These are phyloP conservation scores for Penicillium bialowiezense DNA, from an alignment of 495 filamentous ascomycete species.

Conservation along the genomic window DNA sequence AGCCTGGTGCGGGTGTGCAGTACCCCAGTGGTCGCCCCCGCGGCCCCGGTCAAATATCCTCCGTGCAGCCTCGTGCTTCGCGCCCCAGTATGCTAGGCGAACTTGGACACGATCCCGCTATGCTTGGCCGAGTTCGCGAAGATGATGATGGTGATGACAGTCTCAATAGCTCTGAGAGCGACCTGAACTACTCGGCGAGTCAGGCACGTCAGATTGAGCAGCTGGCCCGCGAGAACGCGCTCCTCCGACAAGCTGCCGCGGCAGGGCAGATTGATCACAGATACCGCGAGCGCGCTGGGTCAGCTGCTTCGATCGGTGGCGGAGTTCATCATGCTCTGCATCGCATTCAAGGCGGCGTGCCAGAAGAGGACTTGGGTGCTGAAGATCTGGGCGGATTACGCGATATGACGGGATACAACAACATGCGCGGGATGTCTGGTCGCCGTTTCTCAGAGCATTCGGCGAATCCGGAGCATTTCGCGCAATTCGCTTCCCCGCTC, in stretches of 20 bases:
- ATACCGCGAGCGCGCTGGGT: constrained; percentile 60
- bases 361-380: constrained; percentile 69
- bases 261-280: constrained; percentile 58
- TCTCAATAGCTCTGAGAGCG: constrained; percentile 61
- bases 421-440: constrained; percentile 40
- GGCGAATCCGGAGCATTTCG: constrained; percentile 50
- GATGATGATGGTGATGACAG: constrained; percentile 81
- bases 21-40: constrained; percentile 41
- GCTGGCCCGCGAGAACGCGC: constrained; percentile 68
- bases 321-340: constrained; percentile 54
- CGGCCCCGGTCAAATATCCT: constrained; percentile 58
- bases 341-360: constrained; percentile 59
- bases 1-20: constrained; percentile 36
- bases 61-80: constrained; percentile 76
- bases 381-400: constrained; percentile 67
- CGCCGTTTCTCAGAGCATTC: constrained; percentile 66
- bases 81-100: constrained; percentile 84
- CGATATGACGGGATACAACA: constrained; percentile 50
- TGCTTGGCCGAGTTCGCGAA: constrained; percentile 75
- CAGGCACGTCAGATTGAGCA: constrained; percentile 70
- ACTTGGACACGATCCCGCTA: constrained; percentile 65
- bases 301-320: constrained; percentile 48
- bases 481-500: constrained; percentile 48
- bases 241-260: constrained; percentile 60
- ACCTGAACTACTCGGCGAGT: constrained; percentile 52